A percentile compares a stretch with the other conserved stretches of the same genome.
Evolutionary conservation across 805 yeast genomes (phyloP).

Genomic region (Candida parachauliodes): DNA sequence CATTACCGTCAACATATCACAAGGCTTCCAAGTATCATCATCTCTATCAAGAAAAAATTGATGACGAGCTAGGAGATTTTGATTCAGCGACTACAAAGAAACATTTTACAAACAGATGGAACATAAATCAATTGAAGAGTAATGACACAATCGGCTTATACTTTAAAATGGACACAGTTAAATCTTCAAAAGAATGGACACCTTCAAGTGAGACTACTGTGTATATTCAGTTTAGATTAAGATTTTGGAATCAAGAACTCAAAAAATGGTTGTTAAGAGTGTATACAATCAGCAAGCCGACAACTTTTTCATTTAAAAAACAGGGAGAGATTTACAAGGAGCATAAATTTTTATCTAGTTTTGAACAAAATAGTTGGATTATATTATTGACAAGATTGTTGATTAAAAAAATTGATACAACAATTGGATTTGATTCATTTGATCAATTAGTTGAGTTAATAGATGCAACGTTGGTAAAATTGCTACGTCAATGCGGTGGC

Average conservation of each 20-base stretch:
- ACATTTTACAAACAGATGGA: slow-evolving; percentile 39
- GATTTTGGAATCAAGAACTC: slow-evolving; percentile 21
- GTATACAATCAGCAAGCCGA: slow-evolving; percentile 26
- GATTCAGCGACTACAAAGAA: slow-evolving; percentile 29
- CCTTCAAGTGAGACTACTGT: slow-evolving; percentile 19
- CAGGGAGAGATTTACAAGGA: slow-evolving; percentile 21
- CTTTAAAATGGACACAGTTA: slow-evolving; percentile 31
- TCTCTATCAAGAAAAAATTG: slow-evolving; percentile 26
- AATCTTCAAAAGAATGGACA: slow-evolving; percentile 17
- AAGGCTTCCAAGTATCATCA: slow-evolving; percentile 13
- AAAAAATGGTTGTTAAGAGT: slow-evolving; percentile 25
- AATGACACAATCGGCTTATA: slow-evolving; percentile 25
- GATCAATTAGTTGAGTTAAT: slow-evolving; percentile 23
- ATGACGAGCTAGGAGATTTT: slow-evolving; percentile 29
- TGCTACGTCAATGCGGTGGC: slow-evolving; percentile 29
- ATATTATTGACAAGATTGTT: slow-evolving; percentile 28
- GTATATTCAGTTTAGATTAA: slow-evolving; percentile 30
- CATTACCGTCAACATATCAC: slow-evolving; percentile 31
- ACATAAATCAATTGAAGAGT: slow-evolving; percentile 19
- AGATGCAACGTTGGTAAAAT: slow-evolving; percentile 23
- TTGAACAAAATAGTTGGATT: slow-evolving; percentile 31
- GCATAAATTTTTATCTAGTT: slow-evolving; percentile 22
- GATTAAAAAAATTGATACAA: slow-evolving; percentile 31
- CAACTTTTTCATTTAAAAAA: slow-evolving; percentile 22
- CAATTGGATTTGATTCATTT: slow-evolving; percentile 30